Conservation (phyloP, 129 eudicot genomes). For the Pittosporum tobira region DNA sequence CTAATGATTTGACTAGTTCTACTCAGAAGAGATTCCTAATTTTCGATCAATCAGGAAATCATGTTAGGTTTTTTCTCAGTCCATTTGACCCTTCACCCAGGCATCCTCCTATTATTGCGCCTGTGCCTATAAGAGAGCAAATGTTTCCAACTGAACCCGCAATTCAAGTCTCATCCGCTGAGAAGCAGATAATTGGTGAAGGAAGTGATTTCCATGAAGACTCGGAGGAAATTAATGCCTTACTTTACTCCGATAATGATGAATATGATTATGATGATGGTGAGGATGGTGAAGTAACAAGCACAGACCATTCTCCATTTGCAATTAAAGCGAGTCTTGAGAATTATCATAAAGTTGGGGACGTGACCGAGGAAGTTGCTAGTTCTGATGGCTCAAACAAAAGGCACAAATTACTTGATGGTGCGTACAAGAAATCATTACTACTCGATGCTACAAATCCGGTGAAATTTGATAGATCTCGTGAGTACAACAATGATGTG, state of each 20-base stretch:
- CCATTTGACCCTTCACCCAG: slow-evolving; percentile 16
- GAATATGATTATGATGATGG: slow-evolving; percentile 17
- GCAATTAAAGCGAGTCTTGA: not conserved
- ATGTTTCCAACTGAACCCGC: slow-evolving; percentile 6
- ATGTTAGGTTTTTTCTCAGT: slow-evolving; percentile 28
- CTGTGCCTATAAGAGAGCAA: slow-evolving; percentile 2
- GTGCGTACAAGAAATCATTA: slow-evolving; percentile 23
- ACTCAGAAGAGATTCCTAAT: slow-evolving; percentile 35
- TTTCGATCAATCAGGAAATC: slow-evolving; percentile 31
- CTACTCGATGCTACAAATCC: slow-evolving; percentile 4
- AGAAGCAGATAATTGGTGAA: slow-evolving; percentile 21
- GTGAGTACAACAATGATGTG: not conserved
- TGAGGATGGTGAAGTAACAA: slow-evolving; percentile 40
- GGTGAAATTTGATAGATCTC: not conserved
- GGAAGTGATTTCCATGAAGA: slow-evolving; percentile 41
- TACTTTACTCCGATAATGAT: slow-evolving; percentile 44
- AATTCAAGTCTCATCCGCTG: slow-evolving; percentile 18
- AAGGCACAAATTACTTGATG: slow-evolving; percentile 40
- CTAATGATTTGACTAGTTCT: slow-evolving; percentile 14
- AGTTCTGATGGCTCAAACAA: slow-evolving; percentile 28
- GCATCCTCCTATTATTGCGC: slow-evolving; percentile 8
- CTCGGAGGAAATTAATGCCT: slow-evolving; percentile 45
- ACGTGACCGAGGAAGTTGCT: slow-evolving; percentile 23
- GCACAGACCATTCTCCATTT: slow-evolving; percentile 38
- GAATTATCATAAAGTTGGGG: slow-evolving; percentile 17